Base-by-base conservation (phyloP, 75 land plant species). In the Chamaecyparis obtusa region DNA sequence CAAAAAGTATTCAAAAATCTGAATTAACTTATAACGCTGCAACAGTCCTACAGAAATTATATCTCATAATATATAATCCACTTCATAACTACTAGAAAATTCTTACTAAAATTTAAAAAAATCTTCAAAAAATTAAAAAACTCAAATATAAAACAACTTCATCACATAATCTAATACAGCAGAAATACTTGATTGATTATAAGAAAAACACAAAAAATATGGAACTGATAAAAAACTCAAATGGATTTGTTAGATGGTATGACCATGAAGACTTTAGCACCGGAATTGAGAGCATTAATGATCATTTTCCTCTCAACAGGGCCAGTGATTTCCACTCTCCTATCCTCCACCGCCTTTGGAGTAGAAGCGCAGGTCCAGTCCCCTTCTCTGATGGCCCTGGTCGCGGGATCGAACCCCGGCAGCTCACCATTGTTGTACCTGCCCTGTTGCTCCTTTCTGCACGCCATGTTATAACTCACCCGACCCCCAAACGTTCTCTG, bases 221-320 rank as follows among this genome's bases (percentile, higher is more conserved):
- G 30, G 6, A 67, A 21, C 71, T 2, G 2, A 14, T 67, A 67
- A 67, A 33, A 33, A 14, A 32, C 11, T 32, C 32, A 71, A 74
- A 33, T 24, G 13, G 36, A 11, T 33, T 32, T 10, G 13, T n/a
- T 3, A 33, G 33, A 32, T 74, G 13, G 36, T 44, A 90, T 87
- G 30, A 95, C 97, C 99, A 97, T 97, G 94, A 96, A 97, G 79
- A 96, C 96, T 90, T 96, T 95, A 87, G 98, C 99, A 1, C 98
- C 99, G 27, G 95, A 96, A 87, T 97, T 97, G 88, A 97, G 94
- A 8, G 99, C 99, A 80, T 97, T 97, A 88, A 97, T 96, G 91
- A 95, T 86, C 98, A 97, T 97, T 90, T 97, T 97, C 87, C 98
- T 85, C 88, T 96, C 99, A 9, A 95, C 96, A 14, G 98, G 99